Percentiles rank a stretch among this genome's conserved stretches.
Evolutionary conservation across 2,329 filamentous ascomycete species (phyloP).

Genomic region (Aspergillus sp.): DNA sequence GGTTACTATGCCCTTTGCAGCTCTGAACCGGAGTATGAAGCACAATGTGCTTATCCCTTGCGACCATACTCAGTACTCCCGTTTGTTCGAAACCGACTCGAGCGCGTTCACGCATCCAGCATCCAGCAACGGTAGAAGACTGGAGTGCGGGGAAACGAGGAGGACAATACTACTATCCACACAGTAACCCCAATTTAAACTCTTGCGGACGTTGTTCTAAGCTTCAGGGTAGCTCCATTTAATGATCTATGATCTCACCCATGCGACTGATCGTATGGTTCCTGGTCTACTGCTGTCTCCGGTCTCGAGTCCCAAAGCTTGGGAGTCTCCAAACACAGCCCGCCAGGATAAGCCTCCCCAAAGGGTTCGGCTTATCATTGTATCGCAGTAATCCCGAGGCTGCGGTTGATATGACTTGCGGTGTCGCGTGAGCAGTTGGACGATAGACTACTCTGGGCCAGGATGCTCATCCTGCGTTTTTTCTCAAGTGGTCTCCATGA

Average conservation of each 20-base stretch:
- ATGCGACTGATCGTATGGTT: neutral
- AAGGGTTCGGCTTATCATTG: neutral
- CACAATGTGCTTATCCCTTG: neutral
- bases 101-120: too few relatives aligned
- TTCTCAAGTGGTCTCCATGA: too few relatives aligned
- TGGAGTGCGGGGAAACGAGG: neutral
- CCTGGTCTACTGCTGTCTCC: neutral
- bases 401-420: neutral
- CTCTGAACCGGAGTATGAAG: neutral
- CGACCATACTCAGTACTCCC: neutral
- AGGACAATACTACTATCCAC: neutral
- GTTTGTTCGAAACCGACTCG: neutral
- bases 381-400: neutral
- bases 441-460: neutral
- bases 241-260: neutral
- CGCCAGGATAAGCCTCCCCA: neutral
- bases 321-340: neutral
- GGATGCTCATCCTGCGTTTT: neutral
- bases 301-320: too few relatives aligned
- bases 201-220: constrained; percentile 4
- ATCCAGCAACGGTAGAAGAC: neutral
- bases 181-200: neutral
- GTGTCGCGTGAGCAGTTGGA: neutral
- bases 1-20: neutral
- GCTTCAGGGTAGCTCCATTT: constrained; percentile 5